Base-by-base conservation (phyloP, 768 basidiomycete species). In the Aureoboletus auriporus region DNA sequence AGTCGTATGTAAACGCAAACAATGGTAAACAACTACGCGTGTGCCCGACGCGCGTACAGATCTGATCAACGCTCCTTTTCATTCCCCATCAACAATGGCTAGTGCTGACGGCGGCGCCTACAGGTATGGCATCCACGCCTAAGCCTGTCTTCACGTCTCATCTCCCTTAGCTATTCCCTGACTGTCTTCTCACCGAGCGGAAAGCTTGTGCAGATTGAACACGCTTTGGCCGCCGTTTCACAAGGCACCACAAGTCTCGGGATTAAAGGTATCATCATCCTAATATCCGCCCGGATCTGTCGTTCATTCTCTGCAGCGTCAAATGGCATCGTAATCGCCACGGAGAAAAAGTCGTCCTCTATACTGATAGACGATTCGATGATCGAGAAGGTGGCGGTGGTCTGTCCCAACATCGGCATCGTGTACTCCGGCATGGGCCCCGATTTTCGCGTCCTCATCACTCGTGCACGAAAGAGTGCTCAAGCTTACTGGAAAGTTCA, bases 401-500 rank as follows among this genome's bases (percentile, higher is more conserved):
- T 99, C 55, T 98, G 95, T 69, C 96, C 96, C 31, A 98, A 98
- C 70, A 98, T 99, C 61, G 96, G 96, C 44, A 91, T 99, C 57
- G 96, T 99, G 40, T 99, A 99, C 74, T 95, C 93, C 30, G 96
- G 96, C 31, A 99, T 99, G 96, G 94, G 96, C 1, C 96, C 96
- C 41, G 96, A 99, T 70, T 99, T 96, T 70, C 83, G 96, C 37
- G 82, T 99, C 20, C 78, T 99, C 51, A 86, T 99, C 39, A 78
- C 90, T 42, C 92, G 89, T 65, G 96, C 96, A 10, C 81, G 96
- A 44, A 98, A 99, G 76, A 93, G 90, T 61, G 96, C 96, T 9
- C 96, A 99, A 67, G 85, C 93, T 17, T 99, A 99, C 69, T 99
- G 95, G 95, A 99, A 97, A 75, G 85, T 97, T 44, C 93, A 98